Evolutionary conservation across 2,329 filamentous ascomycete genomes (phyloP).

Genomic region (Allantophomopsis cytisporea): DNA sequence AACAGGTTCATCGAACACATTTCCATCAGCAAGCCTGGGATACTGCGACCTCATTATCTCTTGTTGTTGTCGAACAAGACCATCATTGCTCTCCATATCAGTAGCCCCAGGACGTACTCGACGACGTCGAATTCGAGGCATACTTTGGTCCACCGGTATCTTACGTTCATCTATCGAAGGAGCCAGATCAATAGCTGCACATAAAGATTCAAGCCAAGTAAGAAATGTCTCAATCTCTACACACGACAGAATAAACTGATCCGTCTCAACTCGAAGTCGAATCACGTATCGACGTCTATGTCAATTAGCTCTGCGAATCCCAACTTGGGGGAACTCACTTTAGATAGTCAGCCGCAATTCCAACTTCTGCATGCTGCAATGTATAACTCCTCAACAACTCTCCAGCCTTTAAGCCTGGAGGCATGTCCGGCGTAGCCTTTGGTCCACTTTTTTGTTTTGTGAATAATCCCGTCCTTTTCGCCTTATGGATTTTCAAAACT

Average conservation of each 20-base stretch:
- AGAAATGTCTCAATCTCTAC: slow-evolving; percentile 51
- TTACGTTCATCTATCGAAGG: slow-evolving; percentile 57
- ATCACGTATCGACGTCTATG: slow-evolving; percentile 50
- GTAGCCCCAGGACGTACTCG: slow-evolving; percentile 8
- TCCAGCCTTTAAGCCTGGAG: slow-evolving; percentile 35
- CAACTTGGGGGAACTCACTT: slow-evolving; percentile 33
- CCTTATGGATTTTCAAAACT: slow-evolving; percentile 48
- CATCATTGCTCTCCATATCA: slow-evolving; percentile 4
- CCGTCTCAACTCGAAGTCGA: slow-evolving; percentile 57
- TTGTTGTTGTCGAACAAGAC: slow-evolving; percentile 9
- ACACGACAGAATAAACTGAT: slow-evolving; percentile 61
- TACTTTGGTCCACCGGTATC: slow-evolving; percentile 46
- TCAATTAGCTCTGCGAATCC: not conserved
- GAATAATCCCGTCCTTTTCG: slow-evolving; percentile 43
- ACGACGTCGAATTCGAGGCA: slow-evolving; percentile 26
- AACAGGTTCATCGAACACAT: not conserved
- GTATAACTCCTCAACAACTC: slow-evolving; percentile 54
- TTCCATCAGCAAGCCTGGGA: slow-evolving; percentile 6
- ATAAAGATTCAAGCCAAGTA: slow-evolving; percentile 53
- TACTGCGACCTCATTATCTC: slow-evolving; percentile 11
- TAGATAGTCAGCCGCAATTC: slow-evolving; percentile 58
- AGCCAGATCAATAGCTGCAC: slow-evolving; percentile 62
- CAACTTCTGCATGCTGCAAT: slow-evolving; percentile 61
- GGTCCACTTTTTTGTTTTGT: slow-evolving; percentile 31
- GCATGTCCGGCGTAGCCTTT: slow-evolving; percentile 33